Evolutionary conservation across 257 asterid species (phyloP).

Genomic region (Penstemon barbatus): DNA sequence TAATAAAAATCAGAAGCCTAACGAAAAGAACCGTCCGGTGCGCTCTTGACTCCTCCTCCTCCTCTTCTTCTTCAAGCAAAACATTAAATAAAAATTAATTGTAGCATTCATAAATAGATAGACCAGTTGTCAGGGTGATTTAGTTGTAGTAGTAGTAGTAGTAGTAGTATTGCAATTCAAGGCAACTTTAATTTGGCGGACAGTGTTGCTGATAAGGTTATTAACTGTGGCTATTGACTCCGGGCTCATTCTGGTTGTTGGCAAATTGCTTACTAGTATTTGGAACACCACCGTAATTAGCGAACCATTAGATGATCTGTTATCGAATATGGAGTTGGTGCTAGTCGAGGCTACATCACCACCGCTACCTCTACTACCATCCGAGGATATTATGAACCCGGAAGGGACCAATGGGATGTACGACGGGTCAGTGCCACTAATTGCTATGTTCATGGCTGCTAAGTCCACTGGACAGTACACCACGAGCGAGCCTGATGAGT

Average conservation of each 20-base stretch:
- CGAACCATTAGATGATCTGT: conserved; percentile 45
- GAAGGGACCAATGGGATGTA: conserved; percentile 77
- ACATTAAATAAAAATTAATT: not conserved
- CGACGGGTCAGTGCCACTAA: conserved; percentile 90
- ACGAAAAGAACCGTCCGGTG: conserved; percentile 35
- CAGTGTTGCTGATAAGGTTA: conserved; percentile 70
- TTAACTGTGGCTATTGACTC: conserved; percentile 86
- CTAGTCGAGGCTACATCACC: conserved; percentile 62
- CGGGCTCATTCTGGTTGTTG: conserved; percentile 78
- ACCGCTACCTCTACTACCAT: conserved; percentile 36
- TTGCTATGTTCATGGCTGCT: conserved; percentile 75
- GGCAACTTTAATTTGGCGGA: conserved; percentile 87
- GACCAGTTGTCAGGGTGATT: no score
- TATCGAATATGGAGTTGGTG: conserved; percentile 15
- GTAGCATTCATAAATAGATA: no score
- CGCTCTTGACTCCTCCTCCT: conserved; percentile 51
- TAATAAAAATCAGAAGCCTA: not conserved
- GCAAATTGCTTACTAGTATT: conserved; percentile 71
- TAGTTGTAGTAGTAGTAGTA: conserved; percentile 21
- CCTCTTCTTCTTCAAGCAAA: conserved; percentile 21
- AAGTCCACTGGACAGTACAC: conserved; percentile 83
- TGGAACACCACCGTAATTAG: conserved; percentile 77
- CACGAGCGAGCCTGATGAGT: conserved; percentile 76
- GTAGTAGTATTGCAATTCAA: conserved; percentile 54
- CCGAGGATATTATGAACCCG: conserved; percentile 79